These are phyloP conservation scores for Penicillium olsonii DNA, from an alignment of 2,329 filamentous ascomycete species.

Conservation along the genomic window DNA sequence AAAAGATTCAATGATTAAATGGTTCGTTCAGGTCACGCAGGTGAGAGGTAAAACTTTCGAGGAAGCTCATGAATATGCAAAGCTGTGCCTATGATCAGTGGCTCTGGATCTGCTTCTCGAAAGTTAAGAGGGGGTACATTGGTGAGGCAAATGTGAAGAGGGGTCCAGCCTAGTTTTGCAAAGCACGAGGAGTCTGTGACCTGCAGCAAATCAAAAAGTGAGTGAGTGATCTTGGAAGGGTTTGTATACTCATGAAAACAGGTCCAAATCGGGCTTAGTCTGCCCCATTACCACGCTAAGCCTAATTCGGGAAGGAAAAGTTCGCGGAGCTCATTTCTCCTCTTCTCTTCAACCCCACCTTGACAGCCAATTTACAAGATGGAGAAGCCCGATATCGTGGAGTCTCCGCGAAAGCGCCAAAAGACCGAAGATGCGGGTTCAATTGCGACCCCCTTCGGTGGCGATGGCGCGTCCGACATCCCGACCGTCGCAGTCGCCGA, in stretches of 20 bases:
- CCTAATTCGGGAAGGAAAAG: conserved; percentile 22
- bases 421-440: conserved; percentile 31
- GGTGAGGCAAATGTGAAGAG: too few relatives aligned
- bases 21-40: too few relatives aligned
- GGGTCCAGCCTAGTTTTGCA: too few relatives aligned
- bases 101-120: too few relatives aligned
- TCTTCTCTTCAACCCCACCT: conserved; percentile 9
- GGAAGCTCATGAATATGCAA: too few relatives aligned
- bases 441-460: conserved; percentile 18
- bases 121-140: too few relatives aligned
- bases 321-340: conserved; percentile 15
- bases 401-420: conserved; percentile 40
- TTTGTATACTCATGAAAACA: not conserved
- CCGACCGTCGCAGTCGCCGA: conserved; percentile 20
- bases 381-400: conserved; percentile 33
- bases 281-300: conserved; percentile 20
- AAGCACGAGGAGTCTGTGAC: too few relatives aligned
- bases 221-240: too few relatives aligned
- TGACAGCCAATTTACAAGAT: conserved; percentile 24
- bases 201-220: not conserved
- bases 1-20: too few relatives aligned
- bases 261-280: conserved; percentile 28
- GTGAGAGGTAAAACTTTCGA: too few relatives aligned
- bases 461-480: conserved; percentile 14
- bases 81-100: too few relatives aligned